Base-by-base conservation (phyloP, 2,329 filamentous ascomycete species). In the Apiospora koreana region DNA sequence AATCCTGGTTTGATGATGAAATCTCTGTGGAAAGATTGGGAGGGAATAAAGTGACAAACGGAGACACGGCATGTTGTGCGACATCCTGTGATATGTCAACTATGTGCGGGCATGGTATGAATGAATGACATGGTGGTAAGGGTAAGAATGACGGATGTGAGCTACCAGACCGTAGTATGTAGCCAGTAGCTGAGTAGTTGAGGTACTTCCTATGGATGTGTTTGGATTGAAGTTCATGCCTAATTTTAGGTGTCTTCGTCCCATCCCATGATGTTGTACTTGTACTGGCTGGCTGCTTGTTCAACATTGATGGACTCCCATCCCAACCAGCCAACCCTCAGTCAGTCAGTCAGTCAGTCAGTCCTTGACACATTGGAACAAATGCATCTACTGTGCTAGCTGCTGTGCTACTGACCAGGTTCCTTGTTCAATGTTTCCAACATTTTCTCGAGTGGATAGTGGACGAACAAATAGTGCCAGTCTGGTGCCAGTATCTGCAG, bases 351-450 rank as follows among this genome's bases (percentile, higher is more conserved):
- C n/a, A n/a, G n/a, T 42, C 41, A 43, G 10, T 18, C 9, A 62
- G 16, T 58, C 14, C 25, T 58, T 10, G 25, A 35, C 50, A 58
- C 25, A 18, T 54, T 10, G 25, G 21, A 25, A 58, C 25, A 18
- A 31, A 35, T 18, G 9, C 2, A 62, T 6, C 28, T n/a, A 62
- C 9, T 21, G 18, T 16, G 31, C 48, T 62, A 62, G 54, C 54
- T 62, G 54, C 54, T 62, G 54, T 62, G 54, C 54, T 62, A 62
- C 54, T 31, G 54, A 9, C 54, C 54, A 62, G 54, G 18, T 62
- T 62, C 54, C 54, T 31, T 62, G 54, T 23, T 62, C 31, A 62
- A 62, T 62, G 31, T 38, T 23, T 62, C 54, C 31, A 62, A 62
- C 54, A 38, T 62, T 38, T 58, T 62, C 54, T 38, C 9, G 21